These are phyloP conservation scores for Saccharomycopsis microspora DNA, from an alignment of 805 yeast species.

Conservation along the genomic window DNA sequence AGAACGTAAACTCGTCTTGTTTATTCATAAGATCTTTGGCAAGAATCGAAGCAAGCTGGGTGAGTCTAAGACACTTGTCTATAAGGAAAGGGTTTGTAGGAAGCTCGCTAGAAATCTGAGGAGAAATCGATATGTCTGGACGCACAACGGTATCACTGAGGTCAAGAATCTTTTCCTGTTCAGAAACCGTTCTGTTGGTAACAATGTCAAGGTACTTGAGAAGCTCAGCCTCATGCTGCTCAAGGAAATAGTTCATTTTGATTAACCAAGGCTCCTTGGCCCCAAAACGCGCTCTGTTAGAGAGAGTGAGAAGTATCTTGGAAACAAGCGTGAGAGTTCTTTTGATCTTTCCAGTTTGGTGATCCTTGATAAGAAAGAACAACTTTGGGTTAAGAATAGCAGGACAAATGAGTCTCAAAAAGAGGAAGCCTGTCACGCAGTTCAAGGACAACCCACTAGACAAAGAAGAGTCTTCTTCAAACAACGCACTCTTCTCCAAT, in stretches of 20 bases:
- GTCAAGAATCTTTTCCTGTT: slow-evolving; percentile 44
- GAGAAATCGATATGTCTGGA: slow-evolving; percentile 44
- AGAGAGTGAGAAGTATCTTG: slow-evolving; percentile 65
- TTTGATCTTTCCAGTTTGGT: slow-evolving; percentile 61
- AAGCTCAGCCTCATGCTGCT: slow-evolving; percentile 43
- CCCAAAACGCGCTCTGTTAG: slow-evolving; percentile 65
- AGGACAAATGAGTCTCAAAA: slow-evolving; percentile 80
- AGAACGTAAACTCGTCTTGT: slow-evolving; percentile 15
- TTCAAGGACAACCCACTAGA: slow-evolving; percentile 32
- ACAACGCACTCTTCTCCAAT: slow-evolving; percentile 38
- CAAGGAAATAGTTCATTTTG: slow-evolving; percentile 58
- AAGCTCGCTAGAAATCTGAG: slow-evolving; percentile 39
- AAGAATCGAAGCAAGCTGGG: slow-evolving; percentile 43
- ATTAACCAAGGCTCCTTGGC: slow-evolving; percentile 77
- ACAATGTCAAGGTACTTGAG: slow-evolving; percentile 61
- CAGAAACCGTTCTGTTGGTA: slow-evolving; percentile 59
- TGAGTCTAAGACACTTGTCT: slow-evolving; percentile 51
- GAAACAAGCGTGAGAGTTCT: slow-evolving; percentile 75
- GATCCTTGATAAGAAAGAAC: slow-evolving; percentile 59
- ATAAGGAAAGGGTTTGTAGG: slow-evolving; percentile 62
- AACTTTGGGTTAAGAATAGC: slow-evolving; percentile 84
- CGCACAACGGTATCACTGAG: slow-evolving; percentile 46
- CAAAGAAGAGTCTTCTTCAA: slow-evolving; percentile 13
- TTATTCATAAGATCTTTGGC: slow-evolving; percentile 19
- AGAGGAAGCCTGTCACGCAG: slow-evolving; percentile 74